Evolutionary conservation across 2,329 filamentous ascomycete genomes (phyloP).

Genomic region (Cordyceps javanica): DNA sequence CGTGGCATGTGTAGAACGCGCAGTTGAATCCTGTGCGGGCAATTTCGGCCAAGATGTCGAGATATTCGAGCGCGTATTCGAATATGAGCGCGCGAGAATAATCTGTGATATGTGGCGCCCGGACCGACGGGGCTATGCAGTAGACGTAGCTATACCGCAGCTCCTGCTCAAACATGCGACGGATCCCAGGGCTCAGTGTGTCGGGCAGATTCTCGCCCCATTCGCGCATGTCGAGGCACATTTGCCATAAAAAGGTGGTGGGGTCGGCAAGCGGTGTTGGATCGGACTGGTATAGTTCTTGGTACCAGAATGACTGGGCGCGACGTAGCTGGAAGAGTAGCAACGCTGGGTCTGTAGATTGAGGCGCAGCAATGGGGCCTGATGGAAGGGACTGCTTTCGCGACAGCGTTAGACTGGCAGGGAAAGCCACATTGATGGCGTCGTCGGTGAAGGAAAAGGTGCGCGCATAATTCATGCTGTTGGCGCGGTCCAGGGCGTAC

Average conservation of each 20-base stretch:
- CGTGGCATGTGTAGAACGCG: slow-evolving; percentile 77
- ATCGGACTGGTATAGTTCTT: slow-evolving; percentile 76
- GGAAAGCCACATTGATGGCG: slow-evolving; percentile 74
- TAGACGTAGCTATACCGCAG: slow-evolving; percentile 87
- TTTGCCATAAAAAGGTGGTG: slow-evolving; percentile 66
- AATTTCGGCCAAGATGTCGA: slow-evolving; percentile 65
- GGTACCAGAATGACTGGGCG: slow-evolving; percentile 84
- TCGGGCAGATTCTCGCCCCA: slow-evolving; percentile 76
- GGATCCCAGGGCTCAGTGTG: slow-evolving; percentile 57
- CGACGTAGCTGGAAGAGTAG: slow-evolving; percentile 78
- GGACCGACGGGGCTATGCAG: slow-evolving; percentile 73
- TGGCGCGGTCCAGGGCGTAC: slow-evolving; percentile 80
- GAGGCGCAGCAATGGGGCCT: slow-evolving; percentile 38
- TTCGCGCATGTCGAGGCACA: slow-evolving; percentile 67
- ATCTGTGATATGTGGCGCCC: slow-evolving; percentile 65
- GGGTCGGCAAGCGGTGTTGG: slow-evolving; percentile 62
- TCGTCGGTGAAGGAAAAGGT: slow-evolving; percentile 94
- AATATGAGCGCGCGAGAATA: slow-evolving; percentile 79
- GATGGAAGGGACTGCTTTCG: slow-evolving; percentile 36
- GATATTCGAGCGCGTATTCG: slow-evolving; percentile 78
- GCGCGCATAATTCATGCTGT: slow-evolving; percentile 80
- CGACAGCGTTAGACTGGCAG: slow-evolving; percentile 39
- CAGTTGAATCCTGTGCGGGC: slow-evolving; percentile 52
- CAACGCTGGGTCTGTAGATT: slow-evolving; percentile 61
- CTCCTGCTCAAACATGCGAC: slow-evolving; percentile 79